Conservation (phyloP, 2,329 filamentous ascomycete species). For the Cercospora sp. region DNA sequence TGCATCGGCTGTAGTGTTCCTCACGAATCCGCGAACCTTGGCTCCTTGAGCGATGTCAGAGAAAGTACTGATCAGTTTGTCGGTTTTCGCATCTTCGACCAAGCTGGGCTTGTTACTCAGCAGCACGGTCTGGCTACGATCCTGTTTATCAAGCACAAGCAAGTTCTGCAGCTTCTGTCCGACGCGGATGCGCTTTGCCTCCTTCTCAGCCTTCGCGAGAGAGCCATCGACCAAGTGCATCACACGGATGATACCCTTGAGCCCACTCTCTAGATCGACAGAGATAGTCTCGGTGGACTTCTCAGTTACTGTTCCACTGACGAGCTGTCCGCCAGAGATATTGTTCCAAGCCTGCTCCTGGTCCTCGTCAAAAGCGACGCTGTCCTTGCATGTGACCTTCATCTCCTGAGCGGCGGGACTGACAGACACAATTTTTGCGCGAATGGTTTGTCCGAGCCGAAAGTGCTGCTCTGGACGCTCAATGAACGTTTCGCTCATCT, state of each 20-base stretch:
- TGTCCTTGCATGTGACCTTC: constrained; percentile 90
- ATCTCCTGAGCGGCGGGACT: constrained; percentile 70
- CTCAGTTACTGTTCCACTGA: constrained; percentile 66
- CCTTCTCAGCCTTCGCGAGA: constrained; percentile 70
- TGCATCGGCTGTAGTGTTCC: constrained; percentile 77
- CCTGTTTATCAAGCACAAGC: constrained; percentile 83
- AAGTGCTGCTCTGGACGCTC: constrained; percentile 88
- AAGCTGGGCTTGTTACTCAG: constrained; percentile 83
- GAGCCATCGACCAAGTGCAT: constrained; percentile 86
- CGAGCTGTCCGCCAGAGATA: constrained; percentile 70
- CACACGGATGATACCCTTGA: constrained; percentile 75
- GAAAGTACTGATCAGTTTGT: constrained; percentile 69
- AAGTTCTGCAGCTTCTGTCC: constrained; percentile 80
- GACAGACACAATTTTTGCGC: constrained; percentile 80
- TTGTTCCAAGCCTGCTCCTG: constrained; percentile 71
- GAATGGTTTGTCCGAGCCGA: constrained; percentile 84
- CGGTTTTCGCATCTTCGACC: constrained; percentile 70
- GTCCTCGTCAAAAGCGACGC: constrained; percentile 73
- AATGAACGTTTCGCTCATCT: constrained; percentile 98
- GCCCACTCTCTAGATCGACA: constrained; percentile 70
- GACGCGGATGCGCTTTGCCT: constrained; percentile 77
- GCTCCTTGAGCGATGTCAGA: constrained; percentile 70
- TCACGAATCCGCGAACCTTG: constrained; percentile 74
- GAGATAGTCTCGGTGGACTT: constrained; percentile 51
- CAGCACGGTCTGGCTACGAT: constrained; percentile 71